These are phyloP conservation scores for Nepenthes gracilis DNA, from an alignment of 148 eudicot species.

Conservation along the genomic window DNA sequence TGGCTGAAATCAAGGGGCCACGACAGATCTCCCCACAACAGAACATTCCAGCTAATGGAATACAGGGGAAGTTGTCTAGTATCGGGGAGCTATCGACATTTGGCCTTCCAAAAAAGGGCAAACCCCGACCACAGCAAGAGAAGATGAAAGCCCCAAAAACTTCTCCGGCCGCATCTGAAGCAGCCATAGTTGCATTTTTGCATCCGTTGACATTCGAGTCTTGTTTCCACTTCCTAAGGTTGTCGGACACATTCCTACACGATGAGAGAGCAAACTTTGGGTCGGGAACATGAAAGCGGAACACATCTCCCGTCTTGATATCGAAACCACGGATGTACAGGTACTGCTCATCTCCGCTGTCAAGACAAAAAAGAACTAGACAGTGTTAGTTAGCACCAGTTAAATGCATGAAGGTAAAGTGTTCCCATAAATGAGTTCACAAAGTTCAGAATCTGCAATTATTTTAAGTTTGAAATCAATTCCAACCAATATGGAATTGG, in stretches of 20 bases:
- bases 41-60: constrained; percentile 53
- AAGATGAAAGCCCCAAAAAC: constrained; percentile 74
- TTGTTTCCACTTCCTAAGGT: constrained; percentile 32
- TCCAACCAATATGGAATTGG: too few relatives aligned
- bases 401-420: not conserved
- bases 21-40: constrained; percentile 78
- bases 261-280: constrained; percentile 29
- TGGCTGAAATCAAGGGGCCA: constrained; percentile 25
- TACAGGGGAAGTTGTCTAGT: constrained; percentile 59
- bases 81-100: constrained; percentile 66
- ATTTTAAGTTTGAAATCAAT: too few relatives aligned
- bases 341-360: constrained; percentile 73
- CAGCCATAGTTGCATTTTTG: not conserved
- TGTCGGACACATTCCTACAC: constrained; percentile 29
- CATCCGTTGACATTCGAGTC: constrained; percentile 1
- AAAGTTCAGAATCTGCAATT: too few relatives aligned
- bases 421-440: too few relatives aligned
- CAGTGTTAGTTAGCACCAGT: not conserved
- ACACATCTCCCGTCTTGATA: constrained; percentile 74
- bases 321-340: constrained; percentile 45
- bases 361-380: constrained; percentile 1
- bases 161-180: constrained; percentile 12
- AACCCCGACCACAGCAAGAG: constrained; percentile 77
- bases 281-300: constrained; percentile 49
- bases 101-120: constrained; percentile 35